phyloP scores from a whole-genome alignment of 2,329 filamentous ascomycete genomes.

The Tricladium varicosporioides region DNA sequence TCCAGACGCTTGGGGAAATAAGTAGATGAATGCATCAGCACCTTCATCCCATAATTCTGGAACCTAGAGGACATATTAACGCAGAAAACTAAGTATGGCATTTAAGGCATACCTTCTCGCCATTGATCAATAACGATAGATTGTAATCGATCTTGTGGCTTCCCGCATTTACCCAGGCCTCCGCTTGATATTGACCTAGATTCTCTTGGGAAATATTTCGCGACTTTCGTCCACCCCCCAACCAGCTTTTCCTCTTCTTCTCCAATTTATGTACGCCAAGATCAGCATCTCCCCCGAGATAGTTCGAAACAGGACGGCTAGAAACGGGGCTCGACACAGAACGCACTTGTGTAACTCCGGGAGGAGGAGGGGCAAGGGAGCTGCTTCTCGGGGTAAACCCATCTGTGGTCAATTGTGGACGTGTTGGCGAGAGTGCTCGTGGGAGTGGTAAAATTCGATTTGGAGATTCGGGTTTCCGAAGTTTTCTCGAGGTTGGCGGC shows the following conservation, averaged over 20 bases:
- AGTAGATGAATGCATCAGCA: slow-evolving; percentile 55
- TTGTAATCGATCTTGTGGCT: slow-evolving; percentile 56
- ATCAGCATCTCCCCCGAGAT: slow-evolving; percentile 12
- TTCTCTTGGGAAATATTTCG: slow-evolving; percentile 18
- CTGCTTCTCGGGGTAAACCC: neutral
- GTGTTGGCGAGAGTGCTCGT: neutral
- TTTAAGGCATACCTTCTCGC: slow-evolving; percentile 48
- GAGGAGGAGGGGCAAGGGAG: neutral
- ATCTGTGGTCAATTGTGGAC: neutral
- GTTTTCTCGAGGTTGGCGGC: neutral
- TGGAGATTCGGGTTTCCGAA: slow-evolving; percentile 9
- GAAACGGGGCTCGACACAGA: slow-evolving; percentile 15
- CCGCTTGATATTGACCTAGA: neutral
- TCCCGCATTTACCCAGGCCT: slow-evolving; percentile 54
- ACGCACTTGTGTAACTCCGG: neutral
- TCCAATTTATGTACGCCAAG: neutral
- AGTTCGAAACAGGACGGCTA: slow-evolving; percentile 4
- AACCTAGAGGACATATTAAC: slow-evolving; percentile 43
- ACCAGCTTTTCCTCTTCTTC: slow-evolving; percentile 22
- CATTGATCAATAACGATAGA: slow-evolving; percentile 47
- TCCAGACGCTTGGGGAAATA: slow-evolving; percentile 51
- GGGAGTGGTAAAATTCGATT: slow-evolving; percentile 1
- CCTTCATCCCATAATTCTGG: slow-evolving; percentile 65
- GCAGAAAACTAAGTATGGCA: neutral
- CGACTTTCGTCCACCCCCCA: slow-evolving; percentile 16